Evolutionary conservation across 768 basidiomycete species (phyloP).

Genomic region (Pulveroboletus sp.): DNA sequence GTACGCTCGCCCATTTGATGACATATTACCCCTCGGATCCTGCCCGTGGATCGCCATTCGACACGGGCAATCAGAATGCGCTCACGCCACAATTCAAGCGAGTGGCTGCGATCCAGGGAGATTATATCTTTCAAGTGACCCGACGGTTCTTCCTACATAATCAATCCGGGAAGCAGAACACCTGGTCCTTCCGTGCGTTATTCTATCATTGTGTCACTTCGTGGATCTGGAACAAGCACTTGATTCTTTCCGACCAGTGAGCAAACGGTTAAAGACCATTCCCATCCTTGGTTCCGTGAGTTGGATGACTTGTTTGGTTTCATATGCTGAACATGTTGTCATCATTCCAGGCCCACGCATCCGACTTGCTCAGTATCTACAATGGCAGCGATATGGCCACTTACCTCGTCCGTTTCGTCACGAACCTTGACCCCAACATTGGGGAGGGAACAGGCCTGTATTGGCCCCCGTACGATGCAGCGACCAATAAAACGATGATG

Average conservation of each 20-base stretch:
- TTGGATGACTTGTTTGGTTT: not conserved
- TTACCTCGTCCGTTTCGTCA: slow-evolving; percentile 23
- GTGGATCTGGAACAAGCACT: not conserved
- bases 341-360: slow-evolving; percentile 35
- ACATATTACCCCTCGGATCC: slow-evolving; percentile 36
- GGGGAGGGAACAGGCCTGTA: slow-evolving; percentile 23
- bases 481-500: slow-evolving; percentile 27
- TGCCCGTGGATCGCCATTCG: slow-evolving; percentile 50
- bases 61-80: slow-evolving; percentile 41
- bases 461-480: slow-evolving; percentile 42
- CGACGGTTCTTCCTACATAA: slow-evolving; percentile 42
- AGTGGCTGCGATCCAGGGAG: slow-evolving; percentile 46
- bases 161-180: slow-evolving; percentile 34
- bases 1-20: slow-evolving; percentile 25
- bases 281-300: slow-evolving; percentile 44
- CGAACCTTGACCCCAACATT: slow-evolving; percentile 36
- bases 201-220: too few species aligned
- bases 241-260: slow-evolving; percentile 8
- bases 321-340: not conserved
- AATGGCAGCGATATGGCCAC: slow-evolving; percentile 39
- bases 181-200: slow-evolving; percentile 31
- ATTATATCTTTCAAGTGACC: slow-evolving; percentile 47
- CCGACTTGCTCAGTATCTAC: slow-evolving; percentile 41
- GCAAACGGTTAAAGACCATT: slow-evolving; percentile 40
- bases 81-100: slow-evolving; percentile 48